A percentile compares a stretch with the other conserved stretches of the same genome.
Evolutionary conservation across 73 alveolate genomes (phyloP).

Genomic region (Stentor roeselii): DNA sequence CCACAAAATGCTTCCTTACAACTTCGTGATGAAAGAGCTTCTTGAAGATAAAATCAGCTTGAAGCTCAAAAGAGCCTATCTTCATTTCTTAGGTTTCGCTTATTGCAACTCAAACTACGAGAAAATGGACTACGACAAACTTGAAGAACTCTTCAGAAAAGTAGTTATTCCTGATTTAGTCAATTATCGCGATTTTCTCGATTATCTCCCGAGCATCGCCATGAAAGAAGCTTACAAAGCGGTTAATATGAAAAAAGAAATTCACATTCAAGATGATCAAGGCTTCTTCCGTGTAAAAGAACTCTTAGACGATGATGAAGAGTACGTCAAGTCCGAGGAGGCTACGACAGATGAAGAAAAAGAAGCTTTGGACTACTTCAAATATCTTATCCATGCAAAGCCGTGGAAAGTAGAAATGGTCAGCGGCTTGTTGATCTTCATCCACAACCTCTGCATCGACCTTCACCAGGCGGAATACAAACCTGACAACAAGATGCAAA

Average conservation of each 20-base stretch:
- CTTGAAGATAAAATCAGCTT: background rate
- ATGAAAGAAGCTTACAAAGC: background rate
- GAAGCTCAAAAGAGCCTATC: constrained; percentile 5
- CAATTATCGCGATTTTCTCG: background rate
- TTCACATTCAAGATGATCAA: background rate
- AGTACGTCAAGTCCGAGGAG: background rate
- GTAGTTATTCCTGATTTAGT: constrained; percentile 16
- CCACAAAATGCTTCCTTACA: background rate
- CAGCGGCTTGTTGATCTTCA: background rate
- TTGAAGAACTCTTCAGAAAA: constrained; percentile 12
- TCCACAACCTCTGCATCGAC: background rate
- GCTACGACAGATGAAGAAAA: background rate
- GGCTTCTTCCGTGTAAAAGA: background rate
- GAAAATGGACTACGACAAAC: background rate
- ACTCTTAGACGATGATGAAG: background rate
- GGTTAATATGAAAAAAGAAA: background rate
- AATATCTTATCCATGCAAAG: background rate
- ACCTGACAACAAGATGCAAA: background rate
- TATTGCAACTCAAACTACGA: background rate
- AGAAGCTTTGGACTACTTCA: background rate
- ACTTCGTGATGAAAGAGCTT: background rate
- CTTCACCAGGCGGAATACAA: background rate
- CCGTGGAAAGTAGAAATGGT: background rate
- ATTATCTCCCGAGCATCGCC: background rate
- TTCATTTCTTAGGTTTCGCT: background rate